A percentile compares a stretch with the other conserved stretches of the same genome.
Evolutionary conservation across 1,284 basidiomycete species (phyloP).

Genomic region (Ceratobasidium sp.): DNA sequence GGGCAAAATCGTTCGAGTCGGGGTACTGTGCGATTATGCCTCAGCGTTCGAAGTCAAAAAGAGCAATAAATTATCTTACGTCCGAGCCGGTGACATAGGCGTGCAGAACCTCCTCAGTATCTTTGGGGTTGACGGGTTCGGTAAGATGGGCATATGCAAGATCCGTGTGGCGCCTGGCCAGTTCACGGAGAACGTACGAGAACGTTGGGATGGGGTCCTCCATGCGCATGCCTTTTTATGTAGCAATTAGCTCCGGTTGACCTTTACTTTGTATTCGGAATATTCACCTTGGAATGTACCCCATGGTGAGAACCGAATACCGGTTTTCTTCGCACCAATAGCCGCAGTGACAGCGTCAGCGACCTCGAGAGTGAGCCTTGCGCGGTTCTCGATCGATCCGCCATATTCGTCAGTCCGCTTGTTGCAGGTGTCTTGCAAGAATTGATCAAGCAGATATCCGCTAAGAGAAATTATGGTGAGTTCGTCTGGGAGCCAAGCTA

Average conservation of each 20-base stretch:
- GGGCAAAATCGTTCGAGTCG: constrained; percentile 42
- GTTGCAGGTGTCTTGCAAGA: constrained; percentile 52
- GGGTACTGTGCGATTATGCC: neutral
- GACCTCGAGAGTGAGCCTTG: constrained; percentile 52
- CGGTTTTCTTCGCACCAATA: constrained; percentile 51
- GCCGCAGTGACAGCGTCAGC: constrained; percentile 50
- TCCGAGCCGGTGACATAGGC: constrained; percentile 43
- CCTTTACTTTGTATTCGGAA: too few relatives aligned
- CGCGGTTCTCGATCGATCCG: constrained; percentile 54
- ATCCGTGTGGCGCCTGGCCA: constrained; percentile 53
- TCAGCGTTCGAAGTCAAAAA: too few relatives aligned
- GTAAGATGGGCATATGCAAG: constrained; percentile 66
- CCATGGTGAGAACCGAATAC: constrained; percentile 53
- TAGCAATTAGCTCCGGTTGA: too few relatives aligned
- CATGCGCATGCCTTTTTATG: constrained; percentile 50
- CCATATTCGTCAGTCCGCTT: constrained; percentile 56
- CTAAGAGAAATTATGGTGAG: constrained; percentile 4
- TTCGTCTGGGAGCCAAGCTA: too few relatives aligned
- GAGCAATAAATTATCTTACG: neutral
- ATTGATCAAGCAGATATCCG: constrained; percentile 53
- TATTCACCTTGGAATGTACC: constrained; percentile 45
- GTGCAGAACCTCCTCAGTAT: constrained; percentile 39
- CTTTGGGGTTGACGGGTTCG: constrained; percentile 53
- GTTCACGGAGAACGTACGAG: constrained; percentile 49
- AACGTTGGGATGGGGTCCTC: constrained; percentile 57